Evolutionary conservation across 139 green algal species (phyloP).

Genomic region (Micromonas pusilla): DNA sequence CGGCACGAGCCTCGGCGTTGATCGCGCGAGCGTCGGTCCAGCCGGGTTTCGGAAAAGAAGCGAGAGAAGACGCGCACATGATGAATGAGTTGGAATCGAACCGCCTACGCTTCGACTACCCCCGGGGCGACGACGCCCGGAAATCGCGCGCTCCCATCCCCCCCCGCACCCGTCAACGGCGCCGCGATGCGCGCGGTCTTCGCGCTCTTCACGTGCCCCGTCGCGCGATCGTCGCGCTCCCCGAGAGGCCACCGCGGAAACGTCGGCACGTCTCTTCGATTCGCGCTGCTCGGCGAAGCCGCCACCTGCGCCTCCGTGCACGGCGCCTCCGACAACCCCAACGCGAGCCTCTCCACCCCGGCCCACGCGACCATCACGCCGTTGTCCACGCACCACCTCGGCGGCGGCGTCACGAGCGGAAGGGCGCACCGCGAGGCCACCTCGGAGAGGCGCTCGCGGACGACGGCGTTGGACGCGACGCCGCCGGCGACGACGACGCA

Average conservation of each 20-base stretch:
- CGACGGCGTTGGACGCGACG: slow-evolving; percentile 77
- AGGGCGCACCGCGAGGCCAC: slow-evolving; percentile 51
- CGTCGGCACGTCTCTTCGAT: neutral
- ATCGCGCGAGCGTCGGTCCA: no score
- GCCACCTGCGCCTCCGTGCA: neutral
- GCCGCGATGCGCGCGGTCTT: neutral
- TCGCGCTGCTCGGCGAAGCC: no score
- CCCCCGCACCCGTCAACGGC: neutral
- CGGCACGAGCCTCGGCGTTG: no score
- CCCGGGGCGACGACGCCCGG: neutral
- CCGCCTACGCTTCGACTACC: no score
- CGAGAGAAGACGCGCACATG: no score
- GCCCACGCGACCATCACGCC: slow-evolving; percentile 97
- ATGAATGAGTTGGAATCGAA: no score
- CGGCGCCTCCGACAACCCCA: neutral
- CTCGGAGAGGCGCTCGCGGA: slow-evolving; percentile 53
- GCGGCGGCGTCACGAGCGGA: slow-evolving; percentile 65
- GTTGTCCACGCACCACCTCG: slow-evolving; percentile 91
- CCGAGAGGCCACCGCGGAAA: slow-evolving; percentile 17
- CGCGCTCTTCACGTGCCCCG: neutral
- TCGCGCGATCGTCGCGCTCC: slow-evolving; percentile 12
- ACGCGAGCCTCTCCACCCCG: slow-evolving; percentile 61
- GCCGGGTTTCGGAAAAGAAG: no score
- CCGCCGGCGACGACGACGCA: slow-evolving; percentile 86
- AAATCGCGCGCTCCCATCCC: neutral